Conservation (phyloP, 1,284 basidiomycete species). For the Papiliotrema fonsecae region DNA sequence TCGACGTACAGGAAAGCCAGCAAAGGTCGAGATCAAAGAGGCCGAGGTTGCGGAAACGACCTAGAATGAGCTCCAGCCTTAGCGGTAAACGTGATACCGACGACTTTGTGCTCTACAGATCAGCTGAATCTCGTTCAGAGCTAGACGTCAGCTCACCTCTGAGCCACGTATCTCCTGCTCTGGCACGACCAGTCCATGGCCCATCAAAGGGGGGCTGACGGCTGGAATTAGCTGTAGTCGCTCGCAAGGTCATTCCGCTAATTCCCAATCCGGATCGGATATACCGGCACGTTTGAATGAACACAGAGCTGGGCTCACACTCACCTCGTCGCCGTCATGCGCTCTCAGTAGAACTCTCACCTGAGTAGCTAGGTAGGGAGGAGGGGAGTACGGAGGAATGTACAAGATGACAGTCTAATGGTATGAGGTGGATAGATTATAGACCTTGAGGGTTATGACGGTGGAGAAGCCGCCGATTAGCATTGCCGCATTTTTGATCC, state of each 20-base stretch:
- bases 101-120: slow-evolving; percentile 35
- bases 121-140: not conserved
- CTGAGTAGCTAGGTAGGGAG: not conserved
- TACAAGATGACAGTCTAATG: not conserved
- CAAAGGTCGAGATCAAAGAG: slow-evolving; percentile 47
- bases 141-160: slow-evolving; percentile 22
- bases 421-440: not conserved
- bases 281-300: not conserved
- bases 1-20: slow-evolving; percentile 46
- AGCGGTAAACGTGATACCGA: slow-evolving; percentile 12
- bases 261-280: not conserved
- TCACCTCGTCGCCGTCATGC: slow-evolving; percentile 21
- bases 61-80: slow-evolving; percentile 6
- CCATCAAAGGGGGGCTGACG: slow-evolving; percentile 24
- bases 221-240: slow-evolving; percentile 1
- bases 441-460: not conserved
- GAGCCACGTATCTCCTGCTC: slow-evolving; percentile 28
- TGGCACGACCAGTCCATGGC: slow-evolving; percentile 26
- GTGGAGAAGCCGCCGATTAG: not conserved
- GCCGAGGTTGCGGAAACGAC: slow-evolving; percentile 47
- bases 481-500: not conserved
- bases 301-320: not conserved
- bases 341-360: not conserved
- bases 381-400: not conserved
- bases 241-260: no score